Evolutionary conservation across 2,329 filamentous ascomycete species (phyloP), one percentile per base, ranked within the genome.

Genomic region (Monosporascus sp.): DNA sequence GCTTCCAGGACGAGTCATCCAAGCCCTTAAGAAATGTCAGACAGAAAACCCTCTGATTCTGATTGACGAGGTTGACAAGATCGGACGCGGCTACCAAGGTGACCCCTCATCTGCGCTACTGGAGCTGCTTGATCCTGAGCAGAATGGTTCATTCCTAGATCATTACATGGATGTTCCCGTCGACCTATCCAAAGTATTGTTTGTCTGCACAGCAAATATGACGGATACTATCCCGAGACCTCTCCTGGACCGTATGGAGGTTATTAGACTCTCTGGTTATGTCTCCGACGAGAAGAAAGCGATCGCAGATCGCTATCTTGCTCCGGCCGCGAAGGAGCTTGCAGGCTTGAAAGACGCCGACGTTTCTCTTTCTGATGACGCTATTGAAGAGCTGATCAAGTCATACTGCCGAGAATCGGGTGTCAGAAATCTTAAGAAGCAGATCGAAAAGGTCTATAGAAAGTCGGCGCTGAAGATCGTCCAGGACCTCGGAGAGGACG

Each of bases 151-250:
- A 24, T 99, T 99, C 81, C 72, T 99, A 58, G 94, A 99, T 63
- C 94, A 99, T 71, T 99, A 99, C 74, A 90, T 99, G 82, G 94
- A 99, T 69, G 91, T 99, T 1, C 94, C 94, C 0, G 93, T 99
- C 6, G 94, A 99, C 68, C 78, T 99, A 49, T 97, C 92, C 49
- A 97, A 97, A 75, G 94, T 99, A 2, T 80, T 99, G 22, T 99
- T 99, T 68, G 94, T 99, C 43, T 99, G 94, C 79, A 99, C 94
- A 15, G 94, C 94, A 55, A 99, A 99, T 71, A 95, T 97, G 87
- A 96, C 92, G 0, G 94, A 99, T 65, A 99, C 94, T 0, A 99
- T 99, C 56, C 94, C 94, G 17, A 84, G 92, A 43, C 95, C 94
- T 3, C 79, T 99, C 0, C 80, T 97, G 17, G 94, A 99, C 68